A percentile compares a stretch with the other conserved stretches of the same genome.
These are phyloP conservation scores for Xerocomus cyaneibrunnescens DNA, from an alignment of 1,284 basidiomycete species.

Conservation along the genomic window DNA sequence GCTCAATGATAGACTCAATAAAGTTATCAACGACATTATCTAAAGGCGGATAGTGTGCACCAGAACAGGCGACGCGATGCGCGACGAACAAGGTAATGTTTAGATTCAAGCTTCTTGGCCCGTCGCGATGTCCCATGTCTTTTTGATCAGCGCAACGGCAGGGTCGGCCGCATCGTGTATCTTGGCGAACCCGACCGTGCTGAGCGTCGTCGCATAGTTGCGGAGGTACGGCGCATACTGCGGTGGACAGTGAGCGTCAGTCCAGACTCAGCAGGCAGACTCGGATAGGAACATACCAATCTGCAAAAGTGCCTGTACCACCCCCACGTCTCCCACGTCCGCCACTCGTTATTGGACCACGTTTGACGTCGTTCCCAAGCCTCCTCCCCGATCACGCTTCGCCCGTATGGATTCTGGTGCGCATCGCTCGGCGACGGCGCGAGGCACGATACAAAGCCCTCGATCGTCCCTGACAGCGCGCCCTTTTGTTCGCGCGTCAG, in stretches of 20 bases:
- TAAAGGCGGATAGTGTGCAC: neutral
- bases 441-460: conserved; percentile 69
- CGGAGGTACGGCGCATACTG: conserved; percentile 77
- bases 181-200: conserved; percentile 61
- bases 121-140: conserved; percentile 67
- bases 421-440: conserved; percentile 41
- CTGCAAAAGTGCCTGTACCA: conserved; percentile 87
- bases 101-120: conserved; percentile 46
- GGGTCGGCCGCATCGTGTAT: conserved; percentile 56
- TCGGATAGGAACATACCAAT: conserved; percentile 47
- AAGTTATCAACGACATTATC: conserved; percentile 12
- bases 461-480: conserved; percentile 63
- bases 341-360: conserved; percentile 74
- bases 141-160: conserved; percentile 57
- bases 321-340: conserved; percentile 80
- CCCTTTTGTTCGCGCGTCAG: conserved; percentile 72
- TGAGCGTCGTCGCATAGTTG: conserved; percentile 65
- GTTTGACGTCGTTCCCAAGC: conserved; percentile 68
- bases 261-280: neutral
- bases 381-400: conserved; percentile 53
- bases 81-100: neutral
- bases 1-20: conserved; percentile 19
- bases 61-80: neutral
- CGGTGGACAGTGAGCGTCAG: neutral
- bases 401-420: conserved; percentile 46